These are phyloP conservation scores for Populus hybrid DNA, from an alignment of 441 rosid species.

Conservation along the genomic window DNA sequence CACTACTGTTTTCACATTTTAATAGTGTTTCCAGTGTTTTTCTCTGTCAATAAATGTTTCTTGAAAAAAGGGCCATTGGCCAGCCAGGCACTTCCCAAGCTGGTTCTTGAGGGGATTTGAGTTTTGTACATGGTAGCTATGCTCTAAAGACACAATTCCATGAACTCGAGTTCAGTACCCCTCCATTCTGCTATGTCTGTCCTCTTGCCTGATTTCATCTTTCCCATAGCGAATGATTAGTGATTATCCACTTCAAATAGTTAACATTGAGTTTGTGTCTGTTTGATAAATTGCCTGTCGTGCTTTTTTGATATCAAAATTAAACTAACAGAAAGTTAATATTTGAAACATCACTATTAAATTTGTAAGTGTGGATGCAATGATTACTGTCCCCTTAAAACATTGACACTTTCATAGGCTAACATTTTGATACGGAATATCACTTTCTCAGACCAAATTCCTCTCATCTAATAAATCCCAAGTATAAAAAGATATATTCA, in stretches of 20 bases:
- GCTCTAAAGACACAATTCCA: background rate
- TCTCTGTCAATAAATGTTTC: background rate
- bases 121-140: background rate
- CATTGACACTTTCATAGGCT: background rate
- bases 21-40: constrained; percentile 11
- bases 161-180: background rate
- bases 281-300: background rate
- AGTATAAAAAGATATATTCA: background rate
- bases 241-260: background rate
- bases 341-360: background rate
- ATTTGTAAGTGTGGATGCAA: background rate
- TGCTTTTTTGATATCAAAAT: background rate
- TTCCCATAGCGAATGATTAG: background rate
- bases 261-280: background rate
- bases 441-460: background rate
- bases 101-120: background rate
- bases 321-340: background rate
- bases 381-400: background rate
- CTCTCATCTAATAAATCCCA: background rate
- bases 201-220: background rate
- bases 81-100: background rate
- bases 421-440: background rate
- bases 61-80: background rate
- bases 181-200: background rate
- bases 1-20: constrained; percentile 4